Base-by-base conservation (phyloP, 805 yeast species). In the Yarrowia hollandica region DNA sequence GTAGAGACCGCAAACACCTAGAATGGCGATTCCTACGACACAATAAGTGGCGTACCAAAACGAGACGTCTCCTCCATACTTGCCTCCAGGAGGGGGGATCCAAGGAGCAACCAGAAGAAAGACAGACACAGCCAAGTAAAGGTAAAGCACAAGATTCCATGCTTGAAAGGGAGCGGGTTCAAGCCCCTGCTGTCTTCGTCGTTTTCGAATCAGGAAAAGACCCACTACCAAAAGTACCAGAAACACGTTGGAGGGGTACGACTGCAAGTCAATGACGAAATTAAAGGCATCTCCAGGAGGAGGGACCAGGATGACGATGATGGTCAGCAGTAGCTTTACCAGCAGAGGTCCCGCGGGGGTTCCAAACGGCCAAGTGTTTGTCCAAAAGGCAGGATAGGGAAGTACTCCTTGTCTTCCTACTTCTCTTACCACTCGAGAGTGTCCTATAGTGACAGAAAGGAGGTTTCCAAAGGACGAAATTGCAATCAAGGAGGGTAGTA, bases 301-400 rank as follows among this genome's bases (percentile, higher is more conserved):
- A 35, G 57, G 57, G 12, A 25, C 52, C 30, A 50, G 6, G 12
- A 50, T 50, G 22, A 50, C 48, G 4, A 50, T 28, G 26, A 44
- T 11, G 4, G 52, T 44, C 22, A 44, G 35, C 68, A 62, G 83
- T 85, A 39, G 90, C 83, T 70, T 88, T 91, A 57, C 82, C 75
- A 2, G 98, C 97, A 70, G 91, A 97, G 0, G 98, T 89, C 99
- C 99, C 91, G 71, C 88, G 91, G 0, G 98, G 90, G 71, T 92
- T 97, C 72, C 94, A 98, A 25, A 92, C 98, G 1, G 97, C 84
- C 52, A 44, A n/a, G 52, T 44, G 26, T 44, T 44, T 28, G 52
- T 44, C 52, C 52, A 44, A 14, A 44, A 44, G 14, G 34, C 52
- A 30, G 52, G 52, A 18, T 28, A 44, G 11, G 52, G 52, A 19